A percentile compares a stretch with the other conserved stretches of the same genome.
These are phyloP conservation scores for Incumbomyces delicatus DNA, from an alignment of 2,329 filamentous ascomycete species.

Conservation along the genomic window DNA sequence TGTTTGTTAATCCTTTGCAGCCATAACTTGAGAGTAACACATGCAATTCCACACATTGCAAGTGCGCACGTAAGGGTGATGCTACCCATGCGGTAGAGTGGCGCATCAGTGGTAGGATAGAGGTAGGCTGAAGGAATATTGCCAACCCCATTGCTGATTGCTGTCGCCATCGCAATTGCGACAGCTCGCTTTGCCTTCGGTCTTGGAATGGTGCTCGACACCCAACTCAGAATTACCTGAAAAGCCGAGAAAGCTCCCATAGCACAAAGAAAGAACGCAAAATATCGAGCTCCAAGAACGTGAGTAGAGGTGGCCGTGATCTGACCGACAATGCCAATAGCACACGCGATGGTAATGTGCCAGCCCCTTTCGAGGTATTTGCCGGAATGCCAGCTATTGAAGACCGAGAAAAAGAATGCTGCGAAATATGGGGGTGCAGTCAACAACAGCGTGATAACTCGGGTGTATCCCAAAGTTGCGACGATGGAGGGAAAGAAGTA, in stretches of 20 bases:
- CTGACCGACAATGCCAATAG: constrained; percentile 52
- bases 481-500: constrained; percentile 20
- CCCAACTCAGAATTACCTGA: constrained; percentile 62
- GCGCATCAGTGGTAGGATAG: constrained; percentile 1
- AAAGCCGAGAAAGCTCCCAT: constrained; percentile 40
- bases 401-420: constrained; percentile 49
- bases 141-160: constrained; percentile 48
- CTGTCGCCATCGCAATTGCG: constrained; percentile 66
- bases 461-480: constrained; percentile 34
- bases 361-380: constrained; percentile 60
- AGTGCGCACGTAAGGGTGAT: neutral
- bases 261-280: constrained; percentile 62
- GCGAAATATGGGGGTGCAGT: constrained; percentile 31
- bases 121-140: constrained; percentile 7
- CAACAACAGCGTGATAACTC: constrained; percentile 31
- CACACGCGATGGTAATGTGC: constrained; percentile 40
- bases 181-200: constrained; percentile 65
- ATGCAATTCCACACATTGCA: neutral
- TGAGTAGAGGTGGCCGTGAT: constrained; percentile 57
- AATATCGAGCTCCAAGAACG: constrained; percentile 51
- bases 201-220: constrained; percentile 62
- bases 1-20: neutral
- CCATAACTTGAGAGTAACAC: neutral
- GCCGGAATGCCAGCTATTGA: constrained; percentile 63
- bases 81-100: constrained; percentile 3